A percentile compares a stretch with the other conserved stretches of the same genome.
Evolutionary conservation across 208 protist genomes (phyloP).

Genomic region (Crithidia brevicula): DNA sequence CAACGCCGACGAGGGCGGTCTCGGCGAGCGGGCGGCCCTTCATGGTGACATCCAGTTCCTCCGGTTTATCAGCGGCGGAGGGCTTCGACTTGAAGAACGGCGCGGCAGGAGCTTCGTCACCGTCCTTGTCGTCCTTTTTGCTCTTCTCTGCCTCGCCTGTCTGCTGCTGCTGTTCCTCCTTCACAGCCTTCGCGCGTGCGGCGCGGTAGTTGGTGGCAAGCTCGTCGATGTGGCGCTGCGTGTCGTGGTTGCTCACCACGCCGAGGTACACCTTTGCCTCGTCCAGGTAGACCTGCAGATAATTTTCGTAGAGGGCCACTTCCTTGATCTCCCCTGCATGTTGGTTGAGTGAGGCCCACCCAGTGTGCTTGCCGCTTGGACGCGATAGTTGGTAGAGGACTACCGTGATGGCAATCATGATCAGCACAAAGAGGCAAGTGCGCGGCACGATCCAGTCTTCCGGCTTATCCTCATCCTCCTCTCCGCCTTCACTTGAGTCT

Average conservation of each 20-base stretch:
- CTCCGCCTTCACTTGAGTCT: conserved; percentile 14
- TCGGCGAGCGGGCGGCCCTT: conserved; percentile 62
- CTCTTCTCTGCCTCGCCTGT: not conserved
- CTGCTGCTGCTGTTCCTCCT: conserved; percentile 37
- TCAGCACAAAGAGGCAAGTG: conserved; percentile 61
- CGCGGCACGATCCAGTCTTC: conserved; percentile 63
- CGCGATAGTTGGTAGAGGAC: conserved; percentile 53
- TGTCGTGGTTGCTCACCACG: conserved; percentile 61
- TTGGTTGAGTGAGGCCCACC: conserved; percentile 52
- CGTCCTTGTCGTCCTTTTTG: conserved; percentile 4
- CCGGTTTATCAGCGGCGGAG: conserved; percentile 25
- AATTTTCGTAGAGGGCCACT: conserved; percentile 62
- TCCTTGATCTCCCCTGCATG: conserved; percentile 44
- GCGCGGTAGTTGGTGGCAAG: conserved; percentile 35
- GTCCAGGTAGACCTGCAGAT: conserved; percentile 63
- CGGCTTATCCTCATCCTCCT: conserved; percentile 42
- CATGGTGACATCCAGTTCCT: conserved; percentile 47
- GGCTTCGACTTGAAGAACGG: not conserved
- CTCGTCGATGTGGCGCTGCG: conserved; percentile 57
- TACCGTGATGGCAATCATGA: conserved; percentile 48
- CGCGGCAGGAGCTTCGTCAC: not conserved
- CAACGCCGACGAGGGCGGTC: conserved; percentile 59
- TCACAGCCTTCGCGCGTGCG: conserved; percentile 16
- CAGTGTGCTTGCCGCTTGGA: conserved; percentile 46
- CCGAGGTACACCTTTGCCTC: conserved; percentile 59